A percentile compares a stretch with the other conserved stretches of the same genome.
Evolutionary conservation across 1,139 yeast genomes (phyloP).

Genomic region (Hyphopichia khmerensis): DNA sequence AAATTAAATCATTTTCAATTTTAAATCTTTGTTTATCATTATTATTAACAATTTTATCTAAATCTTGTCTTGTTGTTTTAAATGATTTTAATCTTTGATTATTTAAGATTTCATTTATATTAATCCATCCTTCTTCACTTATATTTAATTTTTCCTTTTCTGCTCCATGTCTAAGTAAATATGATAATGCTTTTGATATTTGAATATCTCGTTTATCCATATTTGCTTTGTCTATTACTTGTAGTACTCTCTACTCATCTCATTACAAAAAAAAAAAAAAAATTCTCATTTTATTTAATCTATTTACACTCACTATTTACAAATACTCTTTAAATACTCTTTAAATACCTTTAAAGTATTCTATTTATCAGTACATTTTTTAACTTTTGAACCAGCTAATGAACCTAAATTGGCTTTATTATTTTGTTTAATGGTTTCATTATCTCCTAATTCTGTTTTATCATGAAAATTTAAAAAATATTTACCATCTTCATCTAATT

Average conservation of each 20-base stretch:
- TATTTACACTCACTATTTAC: neutral
- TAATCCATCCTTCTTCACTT: conserved; percentile 65
- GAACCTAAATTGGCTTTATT: conserved; percentile 37
- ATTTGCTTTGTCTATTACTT: no score
- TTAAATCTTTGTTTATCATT: conserved; percentile 74
- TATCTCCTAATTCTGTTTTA: conserved; percentile 88
- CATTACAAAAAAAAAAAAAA: neutral
- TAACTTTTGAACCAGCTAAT: conserved; percentile 40
- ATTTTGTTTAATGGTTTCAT: conserved; percentile 50
- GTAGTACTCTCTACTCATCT: no score
- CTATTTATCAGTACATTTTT: conserved; percentile 17
- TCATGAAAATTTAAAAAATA: conserved; percentile 69
- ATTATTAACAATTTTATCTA: conserved; percentile 56
- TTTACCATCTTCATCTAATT: conserved; percentile 44
- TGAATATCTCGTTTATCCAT: conserved; percentile 41
- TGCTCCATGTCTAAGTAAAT: conserved; percentile 83
- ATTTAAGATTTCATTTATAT: conserved; percentile 48
- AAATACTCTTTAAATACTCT: conserved; percentile 5
- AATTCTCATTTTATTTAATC: conserved; percentile 39
- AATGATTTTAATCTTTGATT: conserved; percentile 61
- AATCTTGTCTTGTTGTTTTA: conserved; percentile 54
- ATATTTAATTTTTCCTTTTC: conserved; percentile 64
- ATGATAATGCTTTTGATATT: conserved; percentile 74
- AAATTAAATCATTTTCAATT: conserved; percentile 43
- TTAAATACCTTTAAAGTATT: no score